Base-by-base conservation (phyloP, 192 early-diverging fungal species). In the Gamsiella multidivaricata region DNA sequence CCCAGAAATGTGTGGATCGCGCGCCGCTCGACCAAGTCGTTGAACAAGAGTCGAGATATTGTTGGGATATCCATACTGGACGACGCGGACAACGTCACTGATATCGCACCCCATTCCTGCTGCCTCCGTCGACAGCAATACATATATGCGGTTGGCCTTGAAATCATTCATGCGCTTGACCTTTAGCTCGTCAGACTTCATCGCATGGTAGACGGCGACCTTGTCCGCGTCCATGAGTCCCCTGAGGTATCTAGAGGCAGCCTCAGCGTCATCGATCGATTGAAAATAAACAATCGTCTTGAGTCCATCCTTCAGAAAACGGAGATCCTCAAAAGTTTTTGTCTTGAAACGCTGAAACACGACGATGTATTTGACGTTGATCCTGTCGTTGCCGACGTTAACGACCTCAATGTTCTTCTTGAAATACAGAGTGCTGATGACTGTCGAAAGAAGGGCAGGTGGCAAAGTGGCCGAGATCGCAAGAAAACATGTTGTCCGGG, bases 281-380 rank as follows among this genome's bases (percentile, higher is more conserved):
- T 18, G 45, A 43, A 65, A 65, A 34, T 65, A 65, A 0, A 65
- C 42, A 20, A 65, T 65, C 33, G 63, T 65, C 42, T 65, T 65
- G 20, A 25, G 15, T 25, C 0, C 17, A 26, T 64, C 63, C 25
- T 31, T 25, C 17, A 55, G 31, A 55, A 65, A 36, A 2, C 17
- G 17, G 41, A 59, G 57, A 28, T 59, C 57, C 25, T 6, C 20
- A 8, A 46, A 43, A 4, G 41, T 17, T 12, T 42, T 46, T 42
- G 34, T 15, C n/a, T 18, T 37, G 39, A 22, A 6, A 12, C 42
- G n/a, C 8, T 17, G 25, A 55, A 25, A 11, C 15, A 17, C 15
- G 23, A 65, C 51, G 2, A 34, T 50, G 33, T 51, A 29, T 32
- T 32, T 51, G 61, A 63, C 28, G 22, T 64, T 64, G 26, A 49